A percentile compares a stretch with the other conserved stretches of the same genome.
Conservation (phyloP, 1,284 basidiomycete genomes). For the Nidula niveotomentosa region DNA sequence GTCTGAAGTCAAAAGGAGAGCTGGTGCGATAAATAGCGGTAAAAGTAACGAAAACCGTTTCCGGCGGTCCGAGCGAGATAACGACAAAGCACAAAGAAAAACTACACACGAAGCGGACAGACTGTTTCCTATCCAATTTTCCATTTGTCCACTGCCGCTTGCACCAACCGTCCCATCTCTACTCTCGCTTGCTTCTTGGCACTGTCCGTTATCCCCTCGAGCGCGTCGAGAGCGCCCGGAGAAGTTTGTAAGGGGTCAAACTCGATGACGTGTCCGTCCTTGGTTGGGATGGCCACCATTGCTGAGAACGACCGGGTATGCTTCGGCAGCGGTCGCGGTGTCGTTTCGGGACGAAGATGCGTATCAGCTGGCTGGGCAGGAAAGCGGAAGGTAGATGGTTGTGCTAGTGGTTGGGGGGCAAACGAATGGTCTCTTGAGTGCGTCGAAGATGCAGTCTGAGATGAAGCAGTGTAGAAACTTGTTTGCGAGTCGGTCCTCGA, state of each 20-base stretch:
- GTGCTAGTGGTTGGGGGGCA: conserved; percentile 14
- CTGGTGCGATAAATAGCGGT: conserved; percentile 3
- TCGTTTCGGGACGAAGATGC: conserved; percentile 17
- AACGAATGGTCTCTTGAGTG: conserved; percentile 47
- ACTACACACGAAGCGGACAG: neutral
- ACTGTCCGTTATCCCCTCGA: conserved; percentile 75
- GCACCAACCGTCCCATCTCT: conserved; percentile 70
- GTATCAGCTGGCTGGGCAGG: conserved; percentile 23
- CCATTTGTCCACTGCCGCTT: conserved; percentile 74
- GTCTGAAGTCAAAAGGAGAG: neutral
- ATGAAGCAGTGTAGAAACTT: conserved; percentile 34
- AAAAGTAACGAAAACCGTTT: neutral
- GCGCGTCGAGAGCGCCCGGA: conserved; percentile 63
- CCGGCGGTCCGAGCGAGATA: neutral
- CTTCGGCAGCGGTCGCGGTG: conserved; percentile 27
- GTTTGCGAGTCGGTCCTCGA: conserved; percentile 51
- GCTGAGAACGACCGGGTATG: conserved; percentile 43
- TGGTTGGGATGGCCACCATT: conserved; percentile 66
- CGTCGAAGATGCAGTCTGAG: conserved; percentile 32
- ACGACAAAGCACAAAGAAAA: conserved; percentile 3
- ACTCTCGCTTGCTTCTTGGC: conserved; percentile 78
- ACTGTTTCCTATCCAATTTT: conserved; percentile 43
- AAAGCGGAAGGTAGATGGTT: conserved; percentile 29
- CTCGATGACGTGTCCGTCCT: conserved; percentile 74
- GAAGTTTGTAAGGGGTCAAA: conserved; percentile 76